These are phyloP conservation scores for Sarcomyxa edulis DNA, from an alignment of 768 basidiomycete species.

Conservation along the genomic window DNA sequence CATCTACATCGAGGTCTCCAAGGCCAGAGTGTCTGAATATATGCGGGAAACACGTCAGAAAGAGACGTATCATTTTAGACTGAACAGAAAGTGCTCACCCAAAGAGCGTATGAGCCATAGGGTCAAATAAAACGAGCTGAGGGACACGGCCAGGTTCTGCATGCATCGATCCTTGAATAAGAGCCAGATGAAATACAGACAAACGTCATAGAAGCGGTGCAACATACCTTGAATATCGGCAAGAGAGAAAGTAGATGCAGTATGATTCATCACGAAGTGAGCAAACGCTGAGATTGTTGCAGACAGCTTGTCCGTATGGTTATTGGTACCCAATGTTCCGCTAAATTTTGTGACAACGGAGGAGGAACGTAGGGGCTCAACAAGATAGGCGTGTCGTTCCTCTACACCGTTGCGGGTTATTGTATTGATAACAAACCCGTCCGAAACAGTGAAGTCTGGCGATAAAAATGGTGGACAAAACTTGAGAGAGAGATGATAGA, in stretches of 20 bases:
- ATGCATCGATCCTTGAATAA: neutral
- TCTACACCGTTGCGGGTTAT: neutral
- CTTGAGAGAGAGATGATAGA: neutral
- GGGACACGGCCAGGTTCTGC: neutral
- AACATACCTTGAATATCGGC: no score
- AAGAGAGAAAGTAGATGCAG: no score
- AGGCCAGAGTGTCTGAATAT: neutral
- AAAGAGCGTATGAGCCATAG: conserved; percentile 1
- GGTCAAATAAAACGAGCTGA: neutral
- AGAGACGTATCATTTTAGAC: neutral
- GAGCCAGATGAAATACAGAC: neutral
- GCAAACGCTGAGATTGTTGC: conserved; percentile 1
- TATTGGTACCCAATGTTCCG: neutral
- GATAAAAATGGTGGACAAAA: no score
- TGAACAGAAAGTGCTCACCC: no score
- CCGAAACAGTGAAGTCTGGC: neutral
- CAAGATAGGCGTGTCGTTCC: neutral
- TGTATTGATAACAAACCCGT: neutral
- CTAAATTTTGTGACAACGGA: neutral
- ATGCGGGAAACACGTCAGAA: neutral
- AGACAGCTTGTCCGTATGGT: neutral
- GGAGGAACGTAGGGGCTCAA: neutral
- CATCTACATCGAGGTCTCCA: neutral
- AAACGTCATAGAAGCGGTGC: no score
- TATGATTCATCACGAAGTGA: no score